Evolutionary conservation across 768 basidiomycete genomes (phyloP).

Genomic region (Crassisporium funariophilum): DNA sequence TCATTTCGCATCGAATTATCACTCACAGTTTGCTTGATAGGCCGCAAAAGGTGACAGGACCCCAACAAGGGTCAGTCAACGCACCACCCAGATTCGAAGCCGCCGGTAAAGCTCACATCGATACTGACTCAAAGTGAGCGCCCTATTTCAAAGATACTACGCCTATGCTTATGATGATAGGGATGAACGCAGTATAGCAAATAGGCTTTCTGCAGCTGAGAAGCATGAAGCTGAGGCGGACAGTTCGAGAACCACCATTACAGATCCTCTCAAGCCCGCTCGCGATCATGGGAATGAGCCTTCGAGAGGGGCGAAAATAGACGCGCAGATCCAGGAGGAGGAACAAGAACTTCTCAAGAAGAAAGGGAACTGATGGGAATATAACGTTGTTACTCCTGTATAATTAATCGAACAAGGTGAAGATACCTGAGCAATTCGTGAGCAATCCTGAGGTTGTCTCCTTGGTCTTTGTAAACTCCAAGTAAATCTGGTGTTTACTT

Average conservation of each 20-base stretch:
- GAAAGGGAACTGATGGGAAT: too few relatives aligned
- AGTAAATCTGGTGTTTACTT: too few relatives aligned
- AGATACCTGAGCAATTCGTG: too few relatives aligned
- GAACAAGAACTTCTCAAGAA: constrained; percentile 49
- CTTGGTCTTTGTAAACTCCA: too few relatives aligned
- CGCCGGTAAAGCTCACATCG: constrained; percentile 13
- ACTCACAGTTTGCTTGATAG: too few relatives aligned
- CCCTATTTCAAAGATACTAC: background rate
- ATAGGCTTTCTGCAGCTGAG: constrained; percentile 36
- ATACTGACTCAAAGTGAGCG: constrained; percentile 15
- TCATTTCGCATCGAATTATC: too few relatives aligned
- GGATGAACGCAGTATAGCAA: constrained; percentile 44
- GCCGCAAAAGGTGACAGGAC: too few relatives aligned
- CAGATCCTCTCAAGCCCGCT: constrained; percentile 52
- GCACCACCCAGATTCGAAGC: constrained; percentile 11
- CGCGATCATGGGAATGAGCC: constrained; percentile 58
- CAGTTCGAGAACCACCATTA: constrained; percentile 35
- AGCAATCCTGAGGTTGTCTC: too few relatives aligned
- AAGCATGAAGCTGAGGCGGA: constrained; percentile 27
- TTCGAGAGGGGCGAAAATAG: constrained; percentile 58
- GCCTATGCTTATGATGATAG: constrained; percentile 26
- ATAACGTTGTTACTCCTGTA: too few relatives aligned
- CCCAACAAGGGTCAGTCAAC: too few relatives aligned
- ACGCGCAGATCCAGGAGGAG: constrained; percentile 54
- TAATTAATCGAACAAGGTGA: too few relatives aligned